These are phyloP conservation scores for Fusarium sp. DNA, from an alignment of 2,329 filamentous ascomycete species.

Conservation along the genomic window DNA sequence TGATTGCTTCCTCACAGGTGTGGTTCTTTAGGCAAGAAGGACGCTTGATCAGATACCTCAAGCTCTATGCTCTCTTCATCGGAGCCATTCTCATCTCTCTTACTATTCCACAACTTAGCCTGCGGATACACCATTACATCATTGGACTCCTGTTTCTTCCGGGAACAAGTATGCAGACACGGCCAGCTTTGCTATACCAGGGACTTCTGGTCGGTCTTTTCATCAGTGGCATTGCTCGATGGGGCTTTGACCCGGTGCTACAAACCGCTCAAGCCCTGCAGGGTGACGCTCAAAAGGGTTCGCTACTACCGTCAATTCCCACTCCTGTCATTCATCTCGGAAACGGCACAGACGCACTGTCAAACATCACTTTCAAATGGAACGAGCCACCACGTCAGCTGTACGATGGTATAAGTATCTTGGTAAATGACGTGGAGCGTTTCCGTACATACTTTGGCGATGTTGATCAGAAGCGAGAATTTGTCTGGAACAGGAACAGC, in stretches of 20 bases:
- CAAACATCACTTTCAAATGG: constrained; percentile 76
- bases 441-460: constrained; percentile 79
- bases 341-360: constrained; percentile 58
- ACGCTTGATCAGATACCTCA: constrained; percentile 81
- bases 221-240: constrained; percentile 89
- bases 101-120: constrained; percentile 78
- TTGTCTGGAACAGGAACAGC: constrained; percentile 70
- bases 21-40: constrained; percentile 90
- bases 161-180: constrained; percentile 89
- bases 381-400: constrained; percentile 58
- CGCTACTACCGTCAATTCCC: constrained; percentile 69
- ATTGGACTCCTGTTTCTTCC: constrained; percentile 87
- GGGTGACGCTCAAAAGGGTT: constrained; percentile 74
- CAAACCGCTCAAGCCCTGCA: constrained; percentile 82
- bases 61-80: constrained; percentile 79
- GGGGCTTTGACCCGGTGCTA: constrained; percentile 92
- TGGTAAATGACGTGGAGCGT: constrained; percentile 89
- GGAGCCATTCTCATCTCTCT: constrained; percentile 77
- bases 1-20: constrained; percentile 79
- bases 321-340: constrained; percentile 62
- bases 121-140: constrained; percentile 96
- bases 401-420: constrained; percentile 81
- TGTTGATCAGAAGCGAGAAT: constrained; percentile 59
- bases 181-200: constrained; percentile 87
- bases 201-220: constrained; percentile 91